Base-by-base conservation (phyloP, 768 basidiomycete species). In the Xerocomellus amylosporus region DNA sequence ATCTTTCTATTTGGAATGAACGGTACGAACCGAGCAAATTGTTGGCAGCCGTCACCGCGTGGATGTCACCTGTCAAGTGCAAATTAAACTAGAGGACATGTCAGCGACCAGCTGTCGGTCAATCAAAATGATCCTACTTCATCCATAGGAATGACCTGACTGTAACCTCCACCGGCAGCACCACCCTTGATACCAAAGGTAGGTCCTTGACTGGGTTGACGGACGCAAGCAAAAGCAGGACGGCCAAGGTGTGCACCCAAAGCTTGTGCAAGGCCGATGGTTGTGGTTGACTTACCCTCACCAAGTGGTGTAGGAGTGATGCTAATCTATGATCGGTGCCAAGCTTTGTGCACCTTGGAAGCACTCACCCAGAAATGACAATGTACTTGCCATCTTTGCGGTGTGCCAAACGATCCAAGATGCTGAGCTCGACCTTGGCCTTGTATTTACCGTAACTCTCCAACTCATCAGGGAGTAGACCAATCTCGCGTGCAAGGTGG, bases 121-220 rank as follows among this genome's bases (percentile, higher is more conserved):
- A 48, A 63, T 53, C 3, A 8, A 9, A 24, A 0, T 28, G 5
- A 15, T 56, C 71, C 50, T 59, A 89, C 89, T 77, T 98, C 96
- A 66, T 98, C 96, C 96, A 98, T 98, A 39, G 96, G 96, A 74
- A 98, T 98, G 65, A 99, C 91, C 69, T 97, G 95, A 69, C 92
- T 93, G 77, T 98, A 99, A 49, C 96, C 96, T 56, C 96, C 96
- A 38, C 97, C 96, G 40, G 96, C 96, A 36, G 96, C 96, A 64
- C 96, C 97, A 61, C 96, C 96, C 74, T 99, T 99, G 78, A 99
- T 97, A 62, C 96, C 96, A 69, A 98, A 99, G 0, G 96, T 98
- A 33, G 96, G 96, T 13, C 97, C 96, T 73, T 99, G 96, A 75
- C 93, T 94, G 5, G 97, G 97, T 69, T 99, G 97, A 51, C 96